Percentiles rank a stretch among this genome's conserved stretches.
Conservation (phyloP, 192 early-diverging fungal species). For the Thoreauomyces humboldtii region DNA sequence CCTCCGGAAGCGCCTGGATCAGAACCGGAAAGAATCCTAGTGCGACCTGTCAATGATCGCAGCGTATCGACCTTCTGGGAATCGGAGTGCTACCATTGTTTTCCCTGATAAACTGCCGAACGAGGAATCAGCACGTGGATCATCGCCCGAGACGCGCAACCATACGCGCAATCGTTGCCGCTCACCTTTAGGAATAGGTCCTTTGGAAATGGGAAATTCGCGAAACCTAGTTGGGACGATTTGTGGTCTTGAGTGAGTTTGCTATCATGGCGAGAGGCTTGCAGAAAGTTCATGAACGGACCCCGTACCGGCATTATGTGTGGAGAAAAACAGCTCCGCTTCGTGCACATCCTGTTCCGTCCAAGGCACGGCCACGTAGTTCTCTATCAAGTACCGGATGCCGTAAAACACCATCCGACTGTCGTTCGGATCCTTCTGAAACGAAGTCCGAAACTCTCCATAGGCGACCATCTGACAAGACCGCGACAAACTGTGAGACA, state of each 20-base stretch:
- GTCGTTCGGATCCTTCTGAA: constrained; percentile 65
- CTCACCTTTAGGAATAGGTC: constrained; percentile 69
- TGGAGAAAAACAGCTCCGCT: constrained; percentile 69
- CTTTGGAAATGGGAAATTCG: constrained; percentile 71
- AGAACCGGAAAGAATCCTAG: constrained; percentile 81
- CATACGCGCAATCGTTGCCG: not conserved
- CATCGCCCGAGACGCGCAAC: not conserved
- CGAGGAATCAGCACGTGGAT: not conserved
- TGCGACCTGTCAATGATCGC: no score
- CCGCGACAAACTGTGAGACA: no score
- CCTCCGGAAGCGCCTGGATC: constrained; percentile 77
- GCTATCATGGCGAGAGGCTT: no score
- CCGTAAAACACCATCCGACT: constrained; percentile 80
- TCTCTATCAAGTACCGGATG: constrained; percentile 79
- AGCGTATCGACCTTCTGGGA: no score
- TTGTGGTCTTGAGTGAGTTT: no score
- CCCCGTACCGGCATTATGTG: constrained; percentile 63
- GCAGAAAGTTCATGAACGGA: not conserved
- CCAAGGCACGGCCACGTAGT: constrained; percentile 68
- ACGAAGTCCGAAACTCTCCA: constrained; percentile 72
- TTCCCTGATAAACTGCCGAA: constrained; percentile 66
- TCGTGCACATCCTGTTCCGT: constrained; percentile 63
- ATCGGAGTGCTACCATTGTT: constrained; percentile 67
- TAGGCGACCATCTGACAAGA: constrained; percentile 79
- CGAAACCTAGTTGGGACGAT: constrained; percentile 27